Base-by-base conservation (phyloP, 495 filamentous ascomycete species). In the Penicillium dipodomyicola region DNA sequence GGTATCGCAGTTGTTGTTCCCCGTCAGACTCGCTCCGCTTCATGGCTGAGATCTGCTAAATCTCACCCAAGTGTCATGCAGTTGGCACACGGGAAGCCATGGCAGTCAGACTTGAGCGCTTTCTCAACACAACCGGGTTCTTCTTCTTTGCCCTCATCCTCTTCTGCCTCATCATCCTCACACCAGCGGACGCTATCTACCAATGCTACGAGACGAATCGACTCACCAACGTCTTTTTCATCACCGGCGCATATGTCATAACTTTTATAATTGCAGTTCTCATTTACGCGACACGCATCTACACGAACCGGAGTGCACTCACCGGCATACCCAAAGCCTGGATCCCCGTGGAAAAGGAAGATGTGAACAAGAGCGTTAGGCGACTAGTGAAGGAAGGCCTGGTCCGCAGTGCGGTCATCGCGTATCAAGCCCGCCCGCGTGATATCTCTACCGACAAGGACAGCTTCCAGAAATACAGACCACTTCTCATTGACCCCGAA, bases 221-320 rank as follows among this genome's bases (percentile, higher is more conserved):
- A 53, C 74, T 88, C 60, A 87, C 86, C 72, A 91, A 95, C 71
- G 83, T 96, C 61, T 90, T 96, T 74, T 83, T 94, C 68, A 83
- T 96, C 68, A 85, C 83, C 17, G 86, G 90, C 44, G 81, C 81
- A 62, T 93, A 95, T 66, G 65, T 95, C 45, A 74, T 92, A 23
- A 92, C 91, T 42, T 81, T 88, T 37, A 42, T 89, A 22, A 65
- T 93, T 49, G 80, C 88, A 25, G 67, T 84, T 37, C 82, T 96
- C 41, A 84, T 97, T 59, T 97, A 97, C 60, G 82, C 86, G 32
- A 84, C 84, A 25, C 80, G 95, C n/a, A 82, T 97, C n/a, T 97
- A 91, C 70, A 89, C 91, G 25, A 92, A 88, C 64, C 83, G 90
- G 37, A 87, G 77, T 33, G 85, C 87, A 12, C 80, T 98, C 22